Evolutionary conservation across 345 rosid genomes (phyloP), one percentile per base, ranked within the genome.

Genomic region (Corchorus olitorius): DNA sequence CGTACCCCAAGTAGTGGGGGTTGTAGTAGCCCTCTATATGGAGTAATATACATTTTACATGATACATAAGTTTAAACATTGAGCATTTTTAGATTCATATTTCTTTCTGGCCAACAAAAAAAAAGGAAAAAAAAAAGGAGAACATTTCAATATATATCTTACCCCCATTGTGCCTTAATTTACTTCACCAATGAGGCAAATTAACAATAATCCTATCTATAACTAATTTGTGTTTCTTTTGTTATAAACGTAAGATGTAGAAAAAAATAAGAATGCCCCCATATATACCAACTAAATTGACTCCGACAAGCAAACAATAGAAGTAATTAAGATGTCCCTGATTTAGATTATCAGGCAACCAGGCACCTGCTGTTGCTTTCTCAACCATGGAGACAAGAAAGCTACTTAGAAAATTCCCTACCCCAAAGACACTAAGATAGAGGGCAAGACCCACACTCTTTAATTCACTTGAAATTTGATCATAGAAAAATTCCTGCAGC

Each of bases 221-320:
- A 27, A 27, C 17, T 41, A 65, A 14, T 0, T 41, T 16, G 70
- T 7, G 3, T 13, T 68, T 20, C 37, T 49, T 10, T n/a, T 17
- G 63, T 54, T 84, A 75, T 81, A 85, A 50, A 85, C 77, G 73
- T 86, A 85, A 4, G 88, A 77, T 56, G 75, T 89, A 3, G 90
- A 78, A 67, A 81, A 85, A 77, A 76, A 80, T 74, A 86, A 56
- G 81, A 74, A 88, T 35, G 74, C 74, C 34, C 60, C 69, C 46
- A 90, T n/a, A n/a, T n/a, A n/a, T 79, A 60, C 72, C 88, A 39
- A 88, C 48, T 69, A 72, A 49, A 76, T 87, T 90, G 61, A 88
- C 17, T 77, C 84, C 86, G 43, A 87, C 83, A 59, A 85, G 84
- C 70, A 82, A 63, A 79, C 82, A 85, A 50, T 85, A 85, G 11